A percentile compares a stretch with the other conserved stretches of the same genome.
These are phyloP conservation scores for Raddia guianensis DNA, from an alignment of 176 grass and related monocot genomes.

Conservation along the genomic window DNA sequence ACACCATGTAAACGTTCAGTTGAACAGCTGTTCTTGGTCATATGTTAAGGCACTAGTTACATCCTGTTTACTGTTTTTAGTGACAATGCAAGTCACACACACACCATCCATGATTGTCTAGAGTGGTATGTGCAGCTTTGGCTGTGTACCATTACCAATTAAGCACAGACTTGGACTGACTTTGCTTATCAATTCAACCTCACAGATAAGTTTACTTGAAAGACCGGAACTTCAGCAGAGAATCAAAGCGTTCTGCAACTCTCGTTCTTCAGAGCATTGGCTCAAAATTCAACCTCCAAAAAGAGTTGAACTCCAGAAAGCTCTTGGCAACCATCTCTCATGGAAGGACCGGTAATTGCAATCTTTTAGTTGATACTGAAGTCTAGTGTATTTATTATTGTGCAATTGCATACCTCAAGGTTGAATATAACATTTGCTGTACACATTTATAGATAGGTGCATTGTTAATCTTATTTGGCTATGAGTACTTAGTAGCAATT, in stretches of 20 bases:
- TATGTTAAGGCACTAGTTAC: conserved; percentile 10
- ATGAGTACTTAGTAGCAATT: not conserved
- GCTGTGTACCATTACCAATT: not conserved
- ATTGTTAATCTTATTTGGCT: not conserved
- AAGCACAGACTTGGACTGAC: conserved; percentile 13
- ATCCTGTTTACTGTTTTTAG: conserved; percentile 23
- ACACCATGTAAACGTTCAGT: conserved; percentile 25
- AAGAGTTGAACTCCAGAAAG: conserved; percentile 96
- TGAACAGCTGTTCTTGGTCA: conserved; percentile 20
- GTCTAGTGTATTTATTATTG: conserved; percentile 14
- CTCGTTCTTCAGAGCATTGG: conserved; percentile 88
- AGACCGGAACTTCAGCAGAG: conserved; percentile 89
- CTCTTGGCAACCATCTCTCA: conserved; percentile 98
- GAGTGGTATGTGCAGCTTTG: not conserved
- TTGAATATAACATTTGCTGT: conserved; percentile 2
- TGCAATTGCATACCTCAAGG: conserved; percentile 22
- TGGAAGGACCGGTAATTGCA: conserved; percentile 92
- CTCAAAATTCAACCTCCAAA: conserved; percentile 91
- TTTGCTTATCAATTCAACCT: conserved; percentile 37
- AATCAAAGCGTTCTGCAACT: conserved; percentile 74
- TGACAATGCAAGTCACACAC: conserved; percentile 7
- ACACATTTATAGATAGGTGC: conserved; percentile 17
- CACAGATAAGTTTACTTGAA: conserved; percentile 93
- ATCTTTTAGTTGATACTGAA: conserved; percentile 32
- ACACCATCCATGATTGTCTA: conserved; percentile 19